These are phyloP conservation scores for Metarhizium anisopliae DNA, from an alignment of 2,329 filamentous ascomycete genomes.

Conservation along the genomic window DNA sequence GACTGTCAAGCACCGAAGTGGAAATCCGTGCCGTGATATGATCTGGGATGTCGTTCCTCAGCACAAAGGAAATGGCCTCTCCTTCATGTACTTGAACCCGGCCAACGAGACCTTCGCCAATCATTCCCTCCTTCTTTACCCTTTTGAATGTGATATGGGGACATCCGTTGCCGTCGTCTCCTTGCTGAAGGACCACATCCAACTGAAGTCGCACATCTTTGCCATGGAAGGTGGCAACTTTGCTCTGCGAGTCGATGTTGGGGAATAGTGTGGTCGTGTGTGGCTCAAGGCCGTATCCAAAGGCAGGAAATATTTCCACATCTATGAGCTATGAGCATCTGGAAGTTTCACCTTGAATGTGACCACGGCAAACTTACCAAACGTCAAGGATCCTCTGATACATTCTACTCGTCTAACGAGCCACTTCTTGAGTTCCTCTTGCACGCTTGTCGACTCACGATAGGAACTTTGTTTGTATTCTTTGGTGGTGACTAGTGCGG, in stretches of 20 bases:
- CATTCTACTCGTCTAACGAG: slow-evolving; percentile 64
- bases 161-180: slow-evolving; percentile 28
- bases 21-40: slow-evolving; percentile 52
- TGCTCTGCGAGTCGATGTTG: slow-evolving; percentile 36
- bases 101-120: slow-evolving; percentile 55
- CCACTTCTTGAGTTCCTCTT: slow-evolving; percentile 60
- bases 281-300: slow-evolving; percentile 57
- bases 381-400: slow-evolving; percentile 54
- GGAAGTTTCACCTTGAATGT: neutral
- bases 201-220: slow-evolving; percentile 52
- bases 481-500: slow-evolving; percentile 40
- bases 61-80: slow-evolving; percentile 59
- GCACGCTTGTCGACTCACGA: slow-evolving; percentile 43
- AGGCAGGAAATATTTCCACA: slow-evolving; percentile 63
- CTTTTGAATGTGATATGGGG: slow-evolving; percentile 49
- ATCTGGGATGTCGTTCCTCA: slow-evolving; percentile 52
- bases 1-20: slow-evolving; percentile 44
- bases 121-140: slow-evolving; percentile 39
- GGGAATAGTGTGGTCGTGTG: slow-evolving; percentile 51
- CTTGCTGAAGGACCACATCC: slow-evolving; percentile 56
- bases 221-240: slow-evolving; percentile 55
- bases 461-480: slow-evolving; percentile 40
- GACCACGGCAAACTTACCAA: slow-evolving; percentile 31
- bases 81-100: slow-evolving; percentile 53
- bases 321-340: slow-evolving; percentile 26